These are phyloP conservation scores for Aristolochia fimbriata DNA, from an alignment of 164 flowering plant genomes.

Conservation along the genomic window DNA sequence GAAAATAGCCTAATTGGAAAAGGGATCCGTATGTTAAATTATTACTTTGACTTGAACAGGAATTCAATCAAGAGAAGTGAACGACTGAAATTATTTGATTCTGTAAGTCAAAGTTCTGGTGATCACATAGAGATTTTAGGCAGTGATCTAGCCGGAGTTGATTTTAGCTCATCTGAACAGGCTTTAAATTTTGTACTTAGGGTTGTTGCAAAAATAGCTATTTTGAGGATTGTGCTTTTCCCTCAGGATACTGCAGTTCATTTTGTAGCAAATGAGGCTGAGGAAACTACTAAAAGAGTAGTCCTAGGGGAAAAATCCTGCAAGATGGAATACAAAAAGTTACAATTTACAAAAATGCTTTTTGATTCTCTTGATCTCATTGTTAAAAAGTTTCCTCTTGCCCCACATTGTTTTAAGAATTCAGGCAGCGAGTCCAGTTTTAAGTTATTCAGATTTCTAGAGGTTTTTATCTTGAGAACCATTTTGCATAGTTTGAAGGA, in stretches of 20 bases:
- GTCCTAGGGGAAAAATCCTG: conserved; percentile 11
- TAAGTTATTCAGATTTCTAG: conserved; percentile 42
- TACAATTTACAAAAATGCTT: conserved; percentile 34
- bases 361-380: conserved; percentile 43
- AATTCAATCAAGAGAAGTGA: conserved; percentile 23
- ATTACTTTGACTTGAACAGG: conserved; percentile 26
- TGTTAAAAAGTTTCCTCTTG: conserved; percentile 35
- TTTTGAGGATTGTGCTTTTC: conserved; percentile 49
- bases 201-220: conserved; percentile 46
- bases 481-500: conserved; percentile 31
- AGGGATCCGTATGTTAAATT: conserved; percentile 43
- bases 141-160: conserved; percentile 29
- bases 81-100: conserved; percentile 45
- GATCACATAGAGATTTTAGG: conserved; percentile 33
- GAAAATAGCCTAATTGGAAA: conserved; percentile 57
- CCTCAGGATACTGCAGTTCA: conserved; percentile 19
- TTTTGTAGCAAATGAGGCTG: conserved; percentile 16
- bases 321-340: conserved; percentile 17
- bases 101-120: conserved; percentile 27
- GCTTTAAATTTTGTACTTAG: conserved; percentile 35
- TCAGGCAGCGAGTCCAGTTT: conserved; percentile 11
- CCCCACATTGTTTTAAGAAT: conserved; percentile 14
- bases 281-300: conserved; percentile 12
- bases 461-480: conserved; percentile 43
- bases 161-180: conserved; percentile 26